Evolutionary conservation across 148 eudicot genomes (phyloP), one percentile per base, ranked within the genome.

Genomic region (Bassia scoparia): DNA sequence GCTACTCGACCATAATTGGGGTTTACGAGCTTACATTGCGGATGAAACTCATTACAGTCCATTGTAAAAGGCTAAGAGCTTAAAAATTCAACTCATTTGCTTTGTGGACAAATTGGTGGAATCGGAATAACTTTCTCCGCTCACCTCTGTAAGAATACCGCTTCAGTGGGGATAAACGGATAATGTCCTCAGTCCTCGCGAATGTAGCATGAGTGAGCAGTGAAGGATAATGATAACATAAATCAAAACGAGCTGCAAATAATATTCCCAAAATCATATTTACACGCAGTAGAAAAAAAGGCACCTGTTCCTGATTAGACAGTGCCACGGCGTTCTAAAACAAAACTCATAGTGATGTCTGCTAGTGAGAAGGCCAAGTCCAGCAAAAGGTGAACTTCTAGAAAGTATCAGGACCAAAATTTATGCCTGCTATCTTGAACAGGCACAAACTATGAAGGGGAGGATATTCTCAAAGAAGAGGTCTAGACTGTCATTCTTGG

Each of bases 401-500:
- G 24, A 34, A 61, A 33, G 6, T 61, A 1, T 33, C 12, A 33
- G 34, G 35, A 49, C 41, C 31, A 38, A 34, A 10, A n/a, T n/a
- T n/a, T n/a, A n/a, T n/a, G n/a, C n/a, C n/a, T n/a, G 16, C 53
- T 5, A 18, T 15, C 18, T 15, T 49, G 21, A 4, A 12, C 50
- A 24, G 31, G 43, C 27, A 31, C 10, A 12, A 52, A 58, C 56
- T 74, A 73, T 63, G 76, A 71, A 67, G 44, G 76, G 80, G 30
- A 89, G 81, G 27, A 86, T 80, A 8, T 84, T 85, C 64, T 83
- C 81, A 79, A 95, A 86, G 80, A 91, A 89, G 64, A 74, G 79
- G 53, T 69, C 72, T 58, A 91, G 81, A 81, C 88, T 84, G 24
- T 91, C 97, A n/a, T 81, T 81, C 64, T 67, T 81, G 66, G 82